A percentile compares a stretch with the other conserved stretches of the same genome.
Evolutionary conservation across 352 stramenopile species (phyloP).

Genomic region (Phytopythium kandeliae): DNA sequence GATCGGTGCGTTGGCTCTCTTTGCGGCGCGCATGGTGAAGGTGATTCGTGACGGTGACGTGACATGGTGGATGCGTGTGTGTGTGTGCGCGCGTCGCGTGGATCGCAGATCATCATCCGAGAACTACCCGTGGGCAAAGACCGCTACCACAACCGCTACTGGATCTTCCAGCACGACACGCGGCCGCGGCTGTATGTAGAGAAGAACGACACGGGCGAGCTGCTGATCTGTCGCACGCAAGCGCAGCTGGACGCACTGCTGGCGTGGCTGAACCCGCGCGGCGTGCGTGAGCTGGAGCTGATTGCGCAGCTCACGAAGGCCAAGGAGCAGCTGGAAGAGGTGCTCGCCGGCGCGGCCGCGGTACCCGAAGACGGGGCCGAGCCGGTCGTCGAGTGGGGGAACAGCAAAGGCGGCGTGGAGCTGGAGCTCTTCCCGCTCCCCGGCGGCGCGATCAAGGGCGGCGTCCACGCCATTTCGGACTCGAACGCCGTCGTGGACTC

Average conservation of each 20-base stretch:
- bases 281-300: slow-evolving; percentile 57
- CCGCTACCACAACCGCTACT: slow-evolving; percentile 77
- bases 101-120: slow-evolving; percentile 46
- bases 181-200: slow-evolving; percentile 64
- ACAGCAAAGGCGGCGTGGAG: slow-evolving; percentile 28
- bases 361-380: slow-evolving; percentile 5
- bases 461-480: slow-evolving; percentile 39
- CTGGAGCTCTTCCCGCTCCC: slow-evolving; percentile 70
- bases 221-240: slow-evolving; percentile 38
- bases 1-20: slow-evolving; percentile 14
- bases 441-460: slow-evolving; percentile 36
- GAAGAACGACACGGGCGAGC: slow-evolving; percentile 52
- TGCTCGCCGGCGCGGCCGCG: slow-evolving; percentile 21
- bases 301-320: slow-evolving; percentile 46
- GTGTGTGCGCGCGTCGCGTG: background rate
- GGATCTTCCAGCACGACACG: slow-evolving; percentile 65
- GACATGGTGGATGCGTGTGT: background rate
- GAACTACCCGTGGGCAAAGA: slow-evolving; percentile 65
- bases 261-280: slow-evolving; percentile 74
- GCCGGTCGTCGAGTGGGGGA: slow-evolving; percentile 14
- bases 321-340: slow-evolving; percentile 29
- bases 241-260: slow-evolving; percentile 39
- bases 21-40: no score
- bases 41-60: background rate
- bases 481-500: slow-evolving; percentile 36